Percentiles rank a stretch among this genome's conserved stretches.
Conservation (phyloP, 2,329 filamentous ascomycete species). For the Aspergillus caelatus region DNA sequence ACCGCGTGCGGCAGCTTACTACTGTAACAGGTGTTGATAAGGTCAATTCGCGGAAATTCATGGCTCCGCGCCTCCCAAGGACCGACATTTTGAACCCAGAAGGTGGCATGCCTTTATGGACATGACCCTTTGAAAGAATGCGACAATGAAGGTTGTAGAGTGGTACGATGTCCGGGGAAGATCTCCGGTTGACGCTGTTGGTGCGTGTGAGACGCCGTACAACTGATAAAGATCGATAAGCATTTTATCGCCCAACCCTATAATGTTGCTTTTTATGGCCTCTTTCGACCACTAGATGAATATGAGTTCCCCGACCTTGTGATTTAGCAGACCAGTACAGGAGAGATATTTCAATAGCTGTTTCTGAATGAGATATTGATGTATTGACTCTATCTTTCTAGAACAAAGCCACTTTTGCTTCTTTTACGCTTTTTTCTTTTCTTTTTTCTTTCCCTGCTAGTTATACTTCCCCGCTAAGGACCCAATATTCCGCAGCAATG, state of each 20-base stretch:
- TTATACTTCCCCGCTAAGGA: neutral
- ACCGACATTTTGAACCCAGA: slow-evolving; percentile 31
- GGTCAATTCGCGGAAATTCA: slow-evolving; percentile 18
- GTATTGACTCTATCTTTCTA: neutral
- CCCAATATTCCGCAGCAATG: slow-evolving; percentile 21
- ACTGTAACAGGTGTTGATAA: slow-evolving; percentile 9
- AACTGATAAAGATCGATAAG: slow-evolving; percentile 25
- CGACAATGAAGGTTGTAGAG: slow-evolving; percentile 6
- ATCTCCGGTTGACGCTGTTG: slow-evolving; percentile 16
- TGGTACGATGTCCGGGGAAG: slow-evolving; percentile 22
- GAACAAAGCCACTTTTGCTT: neutral
- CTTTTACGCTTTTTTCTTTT: neutral
- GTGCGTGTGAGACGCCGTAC: slow-evolving; percentile 17
- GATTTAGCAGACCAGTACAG: neutral
- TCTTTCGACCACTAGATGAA: neutral
- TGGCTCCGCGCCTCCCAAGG: slow-evolving; percentile 24
- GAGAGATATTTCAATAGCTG: neutral
- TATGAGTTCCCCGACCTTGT: neutral
- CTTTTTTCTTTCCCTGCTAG: neutral
- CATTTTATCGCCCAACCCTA: slow-evolving; percentile 6
- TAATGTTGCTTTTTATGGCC: neutral
- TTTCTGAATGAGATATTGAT: neutral
- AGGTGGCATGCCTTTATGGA: slow-evolving; percentile 7
- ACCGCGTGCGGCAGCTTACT: slow-evolving; percentile 35
- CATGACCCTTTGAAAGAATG: slow-evolving; percentile 14